Base-by-base conservation (phyloP, 2,329 filamentous ascomycete species). In the Diplodia mutila region DNA sequence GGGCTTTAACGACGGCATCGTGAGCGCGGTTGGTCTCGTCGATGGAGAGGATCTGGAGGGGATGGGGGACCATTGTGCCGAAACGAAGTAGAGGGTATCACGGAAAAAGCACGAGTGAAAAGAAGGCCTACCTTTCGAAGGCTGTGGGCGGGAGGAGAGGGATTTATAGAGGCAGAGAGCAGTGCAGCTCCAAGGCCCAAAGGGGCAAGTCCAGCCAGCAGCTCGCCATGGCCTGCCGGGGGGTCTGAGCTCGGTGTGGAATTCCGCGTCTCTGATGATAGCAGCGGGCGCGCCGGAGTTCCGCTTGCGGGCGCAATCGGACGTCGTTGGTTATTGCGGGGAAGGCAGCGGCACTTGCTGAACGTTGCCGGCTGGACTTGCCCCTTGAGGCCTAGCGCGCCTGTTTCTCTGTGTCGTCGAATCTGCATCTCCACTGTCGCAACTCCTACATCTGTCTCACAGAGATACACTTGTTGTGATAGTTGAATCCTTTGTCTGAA, bases 11-110 rank as follows among this genome's bases (percentile, higher is more conserved):
- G 68, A 88, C 80, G 52, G 86, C 76, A 70, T 84, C 83, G 51
- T 81, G 80, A 49, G 85, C 83, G 23, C 77, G 74, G 66, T 80
- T 78, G 23, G 87, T 86, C 76, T 89, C 87, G 48, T 85, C 80
- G 72, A 85, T 76, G 59, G 80, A 84, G 67, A 89, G 82, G 71
- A 81, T 85, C 73, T 86, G 85, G 77, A 88, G 80, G 18, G 86
- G 86, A 71, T 86, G 84, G 46, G 78, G 79, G 69, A 77, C 73
- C 78, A 79, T 79, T 23, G 46, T 37, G 68, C 42, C 2, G 18
- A 49, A 21, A 18, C 29, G 57, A 25, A 9, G 37, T 32, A 34
- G 42, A 32, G 59, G 59, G 59, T 63, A 63, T 63, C 59, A 39
- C 59, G 34, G 59, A 37, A 63, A 63, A 46, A 18, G 55, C 18